Evolutionary conservation across 345 rosid species (phyloP).

Genomic region (Adansonia digitata): DNA sequence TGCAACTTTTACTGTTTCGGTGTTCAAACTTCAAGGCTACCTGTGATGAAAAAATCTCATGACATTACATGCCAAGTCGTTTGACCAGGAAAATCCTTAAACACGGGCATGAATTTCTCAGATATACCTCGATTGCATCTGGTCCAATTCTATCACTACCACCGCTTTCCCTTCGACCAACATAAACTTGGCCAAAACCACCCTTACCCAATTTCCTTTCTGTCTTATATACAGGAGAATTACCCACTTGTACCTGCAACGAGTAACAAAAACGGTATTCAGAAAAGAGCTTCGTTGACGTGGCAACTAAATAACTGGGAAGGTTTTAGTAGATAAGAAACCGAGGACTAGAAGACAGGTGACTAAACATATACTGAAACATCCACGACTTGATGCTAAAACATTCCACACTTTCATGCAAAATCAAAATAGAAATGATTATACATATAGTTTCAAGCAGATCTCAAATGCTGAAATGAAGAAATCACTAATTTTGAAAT

Average conservation of each 20-base stretch:
- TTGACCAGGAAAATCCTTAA: constrained; percentile 3
- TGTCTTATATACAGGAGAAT: constrained; percentile 76
- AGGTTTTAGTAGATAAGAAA: not conserved
- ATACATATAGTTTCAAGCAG: not conserved
- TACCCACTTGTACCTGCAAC: constrained; percentile 83
- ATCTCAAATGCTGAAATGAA: not conserved
- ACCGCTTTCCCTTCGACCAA: constrained; percentile 73
- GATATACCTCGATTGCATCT: constrained; percentile 71
- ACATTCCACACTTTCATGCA: not conserved
- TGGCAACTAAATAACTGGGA: not conserved
- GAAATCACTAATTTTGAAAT: not conserved
- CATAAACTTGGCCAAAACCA: constrained; percentile 98
- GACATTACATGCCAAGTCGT: constrained; percentile 7
- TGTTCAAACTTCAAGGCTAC: constrained; percentile 97
- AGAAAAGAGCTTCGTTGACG: not conserved
- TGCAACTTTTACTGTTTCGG: constrained; percentile 90
- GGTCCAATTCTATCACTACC: constrained; percentile 70
- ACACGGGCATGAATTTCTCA: not conserved
- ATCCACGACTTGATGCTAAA: not conserved
- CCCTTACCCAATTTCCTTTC: constrained; percentile 97
- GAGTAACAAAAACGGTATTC: not conserved
- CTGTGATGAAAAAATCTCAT: constrained; percentile 35
- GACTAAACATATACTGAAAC: not conserved
- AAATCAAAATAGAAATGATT: constrained; percentile 1
- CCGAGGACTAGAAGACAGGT: not conserved